Percentiles rank a stretch among this genome's conserved stretches.
phyloP scores from a whole-genome alignment of 2,329 filamentous ascomycete genomes.

The Trichoderma sp. region DNA sequence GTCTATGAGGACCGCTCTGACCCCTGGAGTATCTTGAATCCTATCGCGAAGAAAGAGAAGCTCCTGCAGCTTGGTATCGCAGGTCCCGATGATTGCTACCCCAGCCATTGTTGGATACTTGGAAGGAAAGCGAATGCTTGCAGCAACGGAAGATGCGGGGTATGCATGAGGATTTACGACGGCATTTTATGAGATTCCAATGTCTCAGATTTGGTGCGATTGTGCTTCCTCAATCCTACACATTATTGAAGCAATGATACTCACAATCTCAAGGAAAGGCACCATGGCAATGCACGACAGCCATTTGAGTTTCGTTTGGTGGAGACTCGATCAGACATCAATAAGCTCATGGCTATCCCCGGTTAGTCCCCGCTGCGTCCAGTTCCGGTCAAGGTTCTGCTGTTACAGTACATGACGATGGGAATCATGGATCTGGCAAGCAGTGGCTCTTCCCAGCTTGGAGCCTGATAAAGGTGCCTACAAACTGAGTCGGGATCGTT shows the following conservation, averaged over 20 bases:
- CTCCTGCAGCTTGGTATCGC: conserved; percentile 62
- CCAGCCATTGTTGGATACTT: conserved; percentile 29
- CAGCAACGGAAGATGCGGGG: background rate
- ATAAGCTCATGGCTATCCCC: background rate
- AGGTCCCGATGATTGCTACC: conserved; percentile 58
- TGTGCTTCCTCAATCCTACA: background rate
- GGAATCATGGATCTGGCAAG: background rate
- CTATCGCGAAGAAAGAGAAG: conserved; percentile 51
- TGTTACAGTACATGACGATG: background rate
- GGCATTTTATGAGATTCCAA: background rate
- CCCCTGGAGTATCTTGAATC: conserved; percentile 33
- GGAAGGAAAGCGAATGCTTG: background rate
- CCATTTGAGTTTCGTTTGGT: background rate
- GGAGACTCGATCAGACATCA: background rate
- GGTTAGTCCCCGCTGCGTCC: background rate
- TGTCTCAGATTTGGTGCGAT: background rate
- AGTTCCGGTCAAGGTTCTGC: background rate
- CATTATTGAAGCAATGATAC: background rate
- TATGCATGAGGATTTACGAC: background rate
- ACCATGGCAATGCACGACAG: background rate
- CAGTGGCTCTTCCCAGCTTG: background rate
- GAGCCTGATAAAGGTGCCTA: background rate
- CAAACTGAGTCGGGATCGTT: no score
- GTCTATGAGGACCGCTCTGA: conserved; percentile 31
- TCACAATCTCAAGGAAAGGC: background rate